Evolutionary conservation across 805 yeast species (phyloP).

Genomic region (Teunomyces pallodes): DNA sequence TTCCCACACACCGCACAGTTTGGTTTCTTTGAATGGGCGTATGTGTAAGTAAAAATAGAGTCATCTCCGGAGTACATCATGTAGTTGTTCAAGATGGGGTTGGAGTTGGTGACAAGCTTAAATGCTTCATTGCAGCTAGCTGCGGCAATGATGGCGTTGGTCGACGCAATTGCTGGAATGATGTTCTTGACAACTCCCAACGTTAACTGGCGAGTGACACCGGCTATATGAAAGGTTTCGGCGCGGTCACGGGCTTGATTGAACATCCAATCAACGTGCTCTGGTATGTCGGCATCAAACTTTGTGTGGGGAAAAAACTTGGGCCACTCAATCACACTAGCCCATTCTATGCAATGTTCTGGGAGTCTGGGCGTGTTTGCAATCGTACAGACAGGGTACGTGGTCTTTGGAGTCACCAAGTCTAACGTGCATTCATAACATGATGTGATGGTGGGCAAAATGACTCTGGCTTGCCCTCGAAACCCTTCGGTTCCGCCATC

Average conservation of each 20-base stretch:
- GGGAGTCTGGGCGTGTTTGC: constrained; percentile 93
- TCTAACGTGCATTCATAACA: constrained; percentile 92
- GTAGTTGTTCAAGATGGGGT: constrained; percentile 68
- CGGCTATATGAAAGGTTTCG: constrained; percentile 59
- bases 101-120: constrained; percentile 69
- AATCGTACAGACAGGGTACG: constrained; percentile 89
- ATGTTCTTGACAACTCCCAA: constrained; percentile 89
- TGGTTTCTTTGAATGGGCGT: constrained; percentile 54
- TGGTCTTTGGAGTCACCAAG: constrained; percentile 59
- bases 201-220: constrained; percentile 69
- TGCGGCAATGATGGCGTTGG: constrained; percentile 90
- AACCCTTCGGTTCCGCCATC: constrained; percentile 98
- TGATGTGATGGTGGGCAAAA: constrained; percentile 79
- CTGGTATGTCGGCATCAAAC: constrained; percentile 68
- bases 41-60: constrained; percentile 73
- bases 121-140: constrained; percentile 84
- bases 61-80: constrained; percentile 86
- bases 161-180: constrained; percentile 91
- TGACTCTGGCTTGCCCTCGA: constrained; percentile 85
- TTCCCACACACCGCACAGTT: constrained; percentile 80
- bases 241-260: constrained; percentile 60
- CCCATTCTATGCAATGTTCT: constrained; percentile 94
- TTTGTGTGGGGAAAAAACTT: constrained; percentile 40
- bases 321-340: constrained; percentile 75
- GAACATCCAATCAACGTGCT: constrained; percentile 64